Evolutionary conservation across 495 filamentous ascomycete species (phyloP).

Genomic region (Astrothelium macrocarpum): DNA sequence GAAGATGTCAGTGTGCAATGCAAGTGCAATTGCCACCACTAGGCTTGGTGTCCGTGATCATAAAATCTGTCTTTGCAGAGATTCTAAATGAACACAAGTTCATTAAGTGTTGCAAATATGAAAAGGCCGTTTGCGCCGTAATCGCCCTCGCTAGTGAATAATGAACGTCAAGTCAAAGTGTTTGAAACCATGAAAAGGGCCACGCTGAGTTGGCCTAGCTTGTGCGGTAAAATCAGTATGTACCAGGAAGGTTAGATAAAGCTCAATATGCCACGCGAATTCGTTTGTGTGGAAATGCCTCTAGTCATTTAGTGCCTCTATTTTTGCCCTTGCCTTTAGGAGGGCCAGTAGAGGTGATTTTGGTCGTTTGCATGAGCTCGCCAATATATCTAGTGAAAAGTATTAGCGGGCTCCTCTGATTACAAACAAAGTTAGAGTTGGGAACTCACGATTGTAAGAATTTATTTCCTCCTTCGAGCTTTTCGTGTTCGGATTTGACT

Average conservation of each 20-base stretch:
- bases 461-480: slow-evolving; percentile 87
- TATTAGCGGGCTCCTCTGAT: slow-evolving; percentile 8
- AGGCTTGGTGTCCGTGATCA: not conserved
- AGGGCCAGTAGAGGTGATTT: slow-evolving; percentile 54
- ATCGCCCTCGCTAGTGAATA: slow-evolving; percentile 1
- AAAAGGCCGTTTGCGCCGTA: not conserved
- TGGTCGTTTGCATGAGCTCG: slow-evolving; percentile 71
- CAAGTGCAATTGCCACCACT: no score
- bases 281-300: not conserved
- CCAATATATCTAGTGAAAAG: slow-evolving; percentile 47
- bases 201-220: not conserved
- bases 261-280: not conserved
- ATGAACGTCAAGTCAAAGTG: not conserved
- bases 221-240: not conserved
- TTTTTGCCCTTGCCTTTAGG: slow-evolving; percentile 32
- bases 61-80: not conserved
- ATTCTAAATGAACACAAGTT: no score
- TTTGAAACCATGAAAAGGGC: not conserved
- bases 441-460: slow-evolving; percentile 64
- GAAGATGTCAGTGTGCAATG: not conserved
- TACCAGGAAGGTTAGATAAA: not conserved
- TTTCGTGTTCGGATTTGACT: slow-evolving; percentile 89
- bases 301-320: slow-evolving; percentile 11
- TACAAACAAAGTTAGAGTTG: no score
- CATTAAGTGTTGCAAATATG: not conserved